Base-by-base conservation (phyloP, 371 early-diverging fungal genomes). In the Mortierella sp. region DNA sequence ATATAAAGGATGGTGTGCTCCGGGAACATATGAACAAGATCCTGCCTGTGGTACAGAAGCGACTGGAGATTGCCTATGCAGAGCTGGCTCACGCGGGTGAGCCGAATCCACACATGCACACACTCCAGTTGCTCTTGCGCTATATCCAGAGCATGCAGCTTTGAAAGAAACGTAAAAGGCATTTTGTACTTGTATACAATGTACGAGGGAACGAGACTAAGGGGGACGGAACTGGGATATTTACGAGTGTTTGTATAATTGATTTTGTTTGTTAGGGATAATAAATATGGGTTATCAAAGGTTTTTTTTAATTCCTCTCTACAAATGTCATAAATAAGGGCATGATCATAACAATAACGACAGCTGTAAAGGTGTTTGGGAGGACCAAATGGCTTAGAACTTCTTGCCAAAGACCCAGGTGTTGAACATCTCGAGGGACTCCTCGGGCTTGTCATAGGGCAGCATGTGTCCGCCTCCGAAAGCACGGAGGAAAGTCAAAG, bases 381-480 rank as follows among this genome's bases (percentile, higher is more conserved):
- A n/a, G n/a, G n/a, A n/a, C 34, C 8, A 43, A 30, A 32, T 23
- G 37, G 37, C 37, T 12, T 21, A 53, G 39, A 30, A 27, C 50
- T 49, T 49, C 64, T 69, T 76, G 56, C 59, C 64, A 27, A 46
- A 31, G 54, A 88, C 75, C 92, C 92, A 92, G 64, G 73, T 81
- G 79, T 89, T 88, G 69, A 91, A 81, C 81, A 92, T 87, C 64
- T 86, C 88, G 50, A 86, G 70, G 48, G 84, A 80, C 60, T 83
- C 79, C 46, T 72, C 83, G 34, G 89, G 89, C 78, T 84, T 83
- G 61, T 87, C 89, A 50, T 87, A 84, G 54, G 87, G 87, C 48
- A 82, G 87, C 95, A 95, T 94, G 69, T 96, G 97, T 14, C 97
- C 98, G 43, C 94, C 97, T 47, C 90, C 93, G 72, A 88, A 95